Conservation (phyloP, 116 monocot genomes). For the Iris pallida region DNA sequence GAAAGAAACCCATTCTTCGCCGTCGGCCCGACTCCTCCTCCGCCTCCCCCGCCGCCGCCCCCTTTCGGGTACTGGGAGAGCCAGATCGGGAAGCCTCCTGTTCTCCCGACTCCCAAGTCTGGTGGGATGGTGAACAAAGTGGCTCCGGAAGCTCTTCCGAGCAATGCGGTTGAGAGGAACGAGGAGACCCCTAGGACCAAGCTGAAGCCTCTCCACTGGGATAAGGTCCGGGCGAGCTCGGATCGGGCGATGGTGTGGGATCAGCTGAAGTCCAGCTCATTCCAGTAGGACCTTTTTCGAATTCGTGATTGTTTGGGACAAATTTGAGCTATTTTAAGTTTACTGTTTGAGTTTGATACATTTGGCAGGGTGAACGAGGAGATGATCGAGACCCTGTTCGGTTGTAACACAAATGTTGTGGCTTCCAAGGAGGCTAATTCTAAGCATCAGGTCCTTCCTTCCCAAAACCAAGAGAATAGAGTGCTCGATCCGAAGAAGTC, state of each 20-base stretch:
- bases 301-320: background rate
- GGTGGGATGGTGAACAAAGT: background rate
- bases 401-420: constrained; percentile 18
- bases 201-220: constrained; percentile 82
- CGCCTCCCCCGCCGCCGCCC: constrained; percentile 32
- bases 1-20: background rate
- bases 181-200: constrained; percentile 19
- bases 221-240: constrained; percentile 79
- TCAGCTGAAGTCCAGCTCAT: constrained; percentile 79
- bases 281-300: constrained; percentile 48
- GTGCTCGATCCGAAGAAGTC: constrained; percentile 83
- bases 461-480: constrained; percentile 27
- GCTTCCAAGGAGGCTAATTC: constrained; percentile 5
- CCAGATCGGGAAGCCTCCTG: constrained; percentile 1
- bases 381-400: constrained; percentile 84
- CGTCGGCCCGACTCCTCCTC: background rate
- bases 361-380: constrained; percentile 71
- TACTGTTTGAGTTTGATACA: background rate
- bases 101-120: background rate
- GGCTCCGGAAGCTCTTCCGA: background rate
- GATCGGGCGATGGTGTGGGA: constrained; percentile 79
- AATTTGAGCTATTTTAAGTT: background rate
- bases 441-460: constrained; percentile 15
- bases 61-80: constrained; percentile 30
- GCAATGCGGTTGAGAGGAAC: background rate